Conservation (phyloP, 2,329 filamentous ascomycete genomes). For the Ambrosiella xylebori region DNA sequence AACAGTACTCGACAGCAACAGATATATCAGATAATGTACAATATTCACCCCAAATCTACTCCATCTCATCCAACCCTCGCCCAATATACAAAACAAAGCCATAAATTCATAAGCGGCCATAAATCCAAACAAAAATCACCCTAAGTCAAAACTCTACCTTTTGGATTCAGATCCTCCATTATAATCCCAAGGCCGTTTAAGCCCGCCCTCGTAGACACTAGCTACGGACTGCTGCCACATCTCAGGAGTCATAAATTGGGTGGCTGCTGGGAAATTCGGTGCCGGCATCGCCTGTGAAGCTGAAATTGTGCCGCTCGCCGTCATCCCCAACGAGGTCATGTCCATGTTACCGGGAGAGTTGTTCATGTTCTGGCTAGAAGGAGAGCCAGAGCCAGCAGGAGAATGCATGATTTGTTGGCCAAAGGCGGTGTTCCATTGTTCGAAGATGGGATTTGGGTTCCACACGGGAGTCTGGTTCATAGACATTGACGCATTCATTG, state of each 20-base stretch:
- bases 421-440: constrained; percentile 95
- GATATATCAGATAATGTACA: not conserved
- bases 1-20: not conserved
- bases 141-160: constrained; percentile 6
- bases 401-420: constrained; percentile 24
- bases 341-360: constrained; percentile 9
- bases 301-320: constrained; percentile 16
- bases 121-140: not conserved
- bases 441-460: constrained; percentile 80
- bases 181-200: constrained; percentile 46
- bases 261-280: constrained; percentile 30
- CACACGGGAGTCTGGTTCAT: constrained; percentile 43
- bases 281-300: constrained; percentile 23
- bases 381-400: constrained; percentile 28
- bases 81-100: not conserved
- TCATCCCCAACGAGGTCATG: constrained; percentile 2
- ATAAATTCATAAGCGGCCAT: not conserved
- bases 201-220: constrained; percentile 47
- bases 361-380: constrained; percentile 16
- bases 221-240: constrained; percentile 62
- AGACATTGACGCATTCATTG: constrained; percentile 26
- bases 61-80: not conserved
- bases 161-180: constrained; percentile 22
- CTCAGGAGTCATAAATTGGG: constrained; percentile 47
- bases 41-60: not conserved